These are phyloP conservation scores for Quercus phellos DNA, from an alignment of 331 rosid genomes.

Conservation along the genomic window DNA sequence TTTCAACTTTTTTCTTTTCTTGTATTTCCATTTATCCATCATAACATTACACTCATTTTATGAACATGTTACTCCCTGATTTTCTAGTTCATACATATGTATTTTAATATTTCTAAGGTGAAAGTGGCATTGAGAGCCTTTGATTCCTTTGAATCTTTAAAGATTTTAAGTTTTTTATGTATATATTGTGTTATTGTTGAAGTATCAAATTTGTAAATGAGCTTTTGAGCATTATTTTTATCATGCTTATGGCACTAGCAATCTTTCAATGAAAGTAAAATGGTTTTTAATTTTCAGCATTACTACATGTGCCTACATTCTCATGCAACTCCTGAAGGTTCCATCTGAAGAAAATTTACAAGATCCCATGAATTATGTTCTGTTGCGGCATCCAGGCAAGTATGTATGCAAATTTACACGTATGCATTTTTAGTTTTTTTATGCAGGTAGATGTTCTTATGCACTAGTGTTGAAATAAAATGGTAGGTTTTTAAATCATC, in stretches of 20 bases:
- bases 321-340: constrained; percentile 61
- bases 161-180: background rate
- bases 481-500: background rate
- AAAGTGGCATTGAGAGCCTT: background rate
- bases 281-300: constrained; percentile 39
- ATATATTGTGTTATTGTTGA: background rate
- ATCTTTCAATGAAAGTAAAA: background rate
- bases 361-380: constrained; percentile 61
- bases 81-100: background rate
- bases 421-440: background rate
- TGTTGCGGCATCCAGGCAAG: constrained; percentile 58
- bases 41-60: no score
- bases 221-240: background rate
- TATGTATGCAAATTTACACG: constrained; percentile 31
- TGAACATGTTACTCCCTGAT: background rate
- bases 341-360: constrained; percentile 58
- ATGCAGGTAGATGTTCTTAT: background rate
- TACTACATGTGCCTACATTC: constrained; percentile 53
- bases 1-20: no score
- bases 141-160: background rate
- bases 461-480: background rate
- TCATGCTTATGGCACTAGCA: background rate
- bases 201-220: background rate
- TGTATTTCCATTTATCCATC: no score
- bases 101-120: background rate